phyloP scores from a whole-genome alignment of 116 monocot species.

The Iris pallida region DNA sequence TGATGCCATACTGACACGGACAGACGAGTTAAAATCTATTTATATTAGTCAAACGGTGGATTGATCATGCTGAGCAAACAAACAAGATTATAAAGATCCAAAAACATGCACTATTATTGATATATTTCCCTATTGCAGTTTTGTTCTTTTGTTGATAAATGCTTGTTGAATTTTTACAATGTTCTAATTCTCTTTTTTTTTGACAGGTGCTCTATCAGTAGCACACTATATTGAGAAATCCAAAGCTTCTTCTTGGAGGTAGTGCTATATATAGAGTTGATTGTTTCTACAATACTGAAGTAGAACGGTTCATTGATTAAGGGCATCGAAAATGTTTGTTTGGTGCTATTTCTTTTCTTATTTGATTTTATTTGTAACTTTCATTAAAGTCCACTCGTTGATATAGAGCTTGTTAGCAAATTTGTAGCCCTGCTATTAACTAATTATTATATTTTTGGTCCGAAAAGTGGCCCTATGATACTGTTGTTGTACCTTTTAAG shows the following conservation, averaged over 20 bases:
- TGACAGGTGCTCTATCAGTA: conserved; percentile 80
- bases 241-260: conserved; percentile 93
- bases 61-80: no score
- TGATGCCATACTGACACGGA: no score
- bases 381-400: no score
- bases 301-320: conserved; percentile 91
- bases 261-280: conserved; percentile 86
- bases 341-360: no score
- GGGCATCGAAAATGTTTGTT: conserved; percentile 78
- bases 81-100: conserved; percentile 85
- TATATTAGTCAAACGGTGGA: no score
- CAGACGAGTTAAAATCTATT: no score
- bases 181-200: background rate
- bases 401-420: background rate
- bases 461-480: conserved; percentile 92
- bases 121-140: conserved; percentile 98
- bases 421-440: background rate
- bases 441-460: background rate
- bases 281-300: conserved; percentile 86
- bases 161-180: background rate
- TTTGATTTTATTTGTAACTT: no score
- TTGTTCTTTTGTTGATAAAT: conserved; percentile 1
- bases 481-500: conserved; percentile 90
- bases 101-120: conserved; percentile 89
- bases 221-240: conserved; percentile 89